phyloP scores from a whole-genome alignment of 2,329 filamentous ascomycete species.

The Hymenoscyphus scutula region DNA sequence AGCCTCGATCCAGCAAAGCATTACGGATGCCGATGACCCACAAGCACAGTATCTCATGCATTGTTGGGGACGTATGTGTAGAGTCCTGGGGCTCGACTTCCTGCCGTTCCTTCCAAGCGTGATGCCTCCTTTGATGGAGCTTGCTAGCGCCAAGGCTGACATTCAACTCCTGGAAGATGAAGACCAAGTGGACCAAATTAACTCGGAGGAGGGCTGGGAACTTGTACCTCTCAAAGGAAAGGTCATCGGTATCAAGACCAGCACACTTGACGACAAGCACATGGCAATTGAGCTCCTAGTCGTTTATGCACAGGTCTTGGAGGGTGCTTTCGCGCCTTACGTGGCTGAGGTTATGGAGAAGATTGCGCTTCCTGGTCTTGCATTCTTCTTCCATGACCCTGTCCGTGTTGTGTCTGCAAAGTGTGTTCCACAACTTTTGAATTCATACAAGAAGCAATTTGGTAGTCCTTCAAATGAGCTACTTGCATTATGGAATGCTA shows the following conservation, averaged over 20 bases:
- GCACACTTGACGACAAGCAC: constrained; percentile 95
- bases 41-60: constrained; percentile 97
- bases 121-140: constrained; percentile 87
- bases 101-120: constrained; percentile 88
- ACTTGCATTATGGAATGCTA: constrained; percentile 76
- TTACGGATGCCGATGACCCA: constrained; percentile 88
- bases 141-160: constrained; percentile 93
- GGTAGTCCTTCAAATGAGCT: constrained; percentile 78
- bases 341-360: constrained; percentile 94
- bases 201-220: constrained; percentile 97
- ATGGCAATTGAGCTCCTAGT: constrained; percentile 99
- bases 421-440: constrained; percentile 87
- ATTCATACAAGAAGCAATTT: constrained; percentile 90
- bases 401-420: constrained; percentile 94
- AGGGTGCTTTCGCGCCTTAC: constrained; percentile 87
- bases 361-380: constrained; percentile 87
- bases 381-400: constrained; percentile 99
- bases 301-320: constrained; percentile 95
- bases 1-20: constrained; percentile 79
- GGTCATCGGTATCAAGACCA: constrained; percentile 97
- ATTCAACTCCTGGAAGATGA: constrained; percentile 95
- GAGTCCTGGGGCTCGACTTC: constrained; percentile 87
- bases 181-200: constrained; percentile 86
- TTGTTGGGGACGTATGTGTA: constrained; percentile 99
- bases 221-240: constrained; percentile 95